Evolutionary conservation across 2,329 filamentous ascomycete genomes (phyloP).

Genomic region (Torrubiella hemipterigena): DNA sequence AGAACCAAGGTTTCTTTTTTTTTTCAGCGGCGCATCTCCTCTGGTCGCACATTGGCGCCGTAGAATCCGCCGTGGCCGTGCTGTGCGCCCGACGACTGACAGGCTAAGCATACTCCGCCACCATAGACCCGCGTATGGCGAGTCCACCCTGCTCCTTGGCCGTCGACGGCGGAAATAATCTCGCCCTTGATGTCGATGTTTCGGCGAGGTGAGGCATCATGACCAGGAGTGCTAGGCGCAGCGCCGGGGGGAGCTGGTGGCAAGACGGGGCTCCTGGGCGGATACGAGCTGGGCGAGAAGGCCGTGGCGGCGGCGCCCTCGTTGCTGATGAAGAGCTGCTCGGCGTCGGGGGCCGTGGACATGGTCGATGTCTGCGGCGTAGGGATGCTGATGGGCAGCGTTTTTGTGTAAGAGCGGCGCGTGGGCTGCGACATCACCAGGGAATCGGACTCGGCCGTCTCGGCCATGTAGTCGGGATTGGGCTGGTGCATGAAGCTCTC

Average conservation of each 20-base stretch:
- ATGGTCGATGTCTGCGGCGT: slow-evolving; percentile 8
- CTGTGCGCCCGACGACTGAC: slow-evolving; percentile 32
- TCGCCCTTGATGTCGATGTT: slow-evolving; percentile 36
- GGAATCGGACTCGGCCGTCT: slow-evolving; percentile 13
- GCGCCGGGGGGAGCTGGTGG: slow-evolving; percentile 31
- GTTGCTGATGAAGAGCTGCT: too few species aligned
- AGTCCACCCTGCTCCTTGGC: slow-evolving; percentile 38
- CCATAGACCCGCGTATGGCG: slow-evolving; percentile 48
- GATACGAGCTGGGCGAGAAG: slow-evolving; percentile 37
- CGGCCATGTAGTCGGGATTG: slow-evolving; percentile 33
- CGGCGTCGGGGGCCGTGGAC: slow-evolving; percentile 8
- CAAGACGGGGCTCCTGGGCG: slow-evolving; percentile 32
- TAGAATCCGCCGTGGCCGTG: slow-evolving; percentile 37
- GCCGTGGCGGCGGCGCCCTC: slow-evolving; percentile 12
- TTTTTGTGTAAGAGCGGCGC: slow-evolving; percentile 30
- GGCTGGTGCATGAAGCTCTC: slow-evolving; percentile 34
- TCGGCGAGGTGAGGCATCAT: slow-evolving; percentile 13
- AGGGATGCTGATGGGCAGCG: slow-evolving; percentile 22
- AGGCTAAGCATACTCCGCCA: slow-evolving; percentile 44
- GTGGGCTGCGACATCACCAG: slow-evolving; percentile 19
- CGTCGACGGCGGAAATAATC: slow-evolving; percentile 35
- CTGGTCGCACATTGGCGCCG: slow-evolving; percentile 38
- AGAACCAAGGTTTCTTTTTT: neutral
- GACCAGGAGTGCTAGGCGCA: slow-evolving; percentile 16
- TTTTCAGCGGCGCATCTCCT: slow-evolving; percentile 30